Evolutionary conservation across 192 early-diverging fungal species (phyloP).

Genomic region (Podila minutissima): DNA sequence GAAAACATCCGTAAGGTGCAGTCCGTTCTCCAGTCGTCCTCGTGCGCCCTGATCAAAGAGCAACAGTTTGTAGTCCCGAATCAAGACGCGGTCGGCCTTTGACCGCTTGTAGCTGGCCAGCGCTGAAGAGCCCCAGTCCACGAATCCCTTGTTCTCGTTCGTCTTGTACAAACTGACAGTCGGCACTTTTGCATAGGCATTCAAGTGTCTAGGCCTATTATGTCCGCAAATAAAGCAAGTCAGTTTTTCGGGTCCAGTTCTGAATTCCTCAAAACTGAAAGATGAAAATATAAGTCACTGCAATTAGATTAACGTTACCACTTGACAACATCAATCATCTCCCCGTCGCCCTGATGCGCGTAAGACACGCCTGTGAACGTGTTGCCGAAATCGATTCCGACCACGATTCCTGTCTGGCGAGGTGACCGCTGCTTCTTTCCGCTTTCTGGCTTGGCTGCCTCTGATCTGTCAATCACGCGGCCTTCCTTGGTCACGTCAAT

Average conservation of each 20-base stretch:
- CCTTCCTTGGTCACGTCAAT: slow-evolving; percentile 28
- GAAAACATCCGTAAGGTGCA: slow-evolving; percentile 45
- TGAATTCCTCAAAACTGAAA: background rate
- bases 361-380: slow-evolving; percentile 25
- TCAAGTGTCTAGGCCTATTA: slow-evolving; percentile 41
- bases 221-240: background rate
- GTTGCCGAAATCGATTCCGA: slow-evolving; percentile 28
- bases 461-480: slow-evolving; percentile 19
- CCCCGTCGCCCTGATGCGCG: slow-evolving; percentile 23
- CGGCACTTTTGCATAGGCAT: slow-evolving; percentile 48
- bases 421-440: slow-evolving; percentile 8
- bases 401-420: slow-evolving; percentile 24
- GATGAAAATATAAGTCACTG: background rate
- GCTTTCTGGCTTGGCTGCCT: slow-evolving; percentile 2
- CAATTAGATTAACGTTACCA: slow-evolving; percentile 1
- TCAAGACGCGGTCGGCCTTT: slow-evolving; percentile 27
- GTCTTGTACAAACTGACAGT: slow-evolving; percentile 50
- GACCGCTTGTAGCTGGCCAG: slow-evolving; percentile 36
- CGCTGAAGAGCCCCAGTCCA: slow-evolving; percentile 49
- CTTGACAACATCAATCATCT: slow-evolving; percentile 32
- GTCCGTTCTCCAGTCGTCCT: slow-evolving; percentile 31
- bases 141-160: slow-evolving; percentile 26
- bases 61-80: slow-evolving; percentile 40
- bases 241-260: background rate
- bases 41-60: slow-evolving; percentile 46